phyloP scores from a whole-genome alignment of 805 yeast genomes.

The Candida broadrunensis region DNA sequence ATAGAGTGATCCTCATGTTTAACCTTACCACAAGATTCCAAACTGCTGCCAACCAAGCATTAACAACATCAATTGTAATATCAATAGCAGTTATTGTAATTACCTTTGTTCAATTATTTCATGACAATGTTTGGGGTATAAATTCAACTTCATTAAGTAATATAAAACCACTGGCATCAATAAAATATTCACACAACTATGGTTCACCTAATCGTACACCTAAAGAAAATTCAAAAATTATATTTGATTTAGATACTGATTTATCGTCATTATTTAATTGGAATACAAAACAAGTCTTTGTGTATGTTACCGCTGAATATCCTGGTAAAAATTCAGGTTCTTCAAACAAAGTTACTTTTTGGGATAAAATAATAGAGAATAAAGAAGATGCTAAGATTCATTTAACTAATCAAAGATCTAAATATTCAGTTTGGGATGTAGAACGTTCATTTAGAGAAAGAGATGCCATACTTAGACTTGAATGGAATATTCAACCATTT shows the following conservation, averaged over 20 bases:
- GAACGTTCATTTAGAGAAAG: slow-evolving; percentile 58
- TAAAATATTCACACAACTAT: slow-evolving; percentile 56
- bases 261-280: slow-evolving; percentile 82
- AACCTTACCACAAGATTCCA: slow-evolving; percentile 37
- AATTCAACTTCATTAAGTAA: slow-evolving; percentile 36
- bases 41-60: slow-evolving; percentile 48
- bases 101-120: slow-evolving; percentile 48
- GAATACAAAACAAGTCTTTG: slow-evolving; percentile 97
- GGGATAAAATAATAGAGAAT: slow-evolving; percentile 79
- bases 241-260: slow-evolving; percentile 73
- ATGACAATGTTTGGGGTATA: slow-evolving; percentile 42
- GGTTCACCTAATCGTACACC: slow-evolving; percentile 67
- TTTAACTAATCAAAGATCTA: slow-evolving; percentile 54
- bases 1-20: too few species aligned
- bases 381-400: slow-evolving; percentile 57
- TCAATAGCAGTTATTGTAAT: slow-evolving; percentile 46
- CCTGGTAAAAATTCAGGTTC: slow-evolving; percentile 42
- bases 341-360: slow-evolving; percentile 72
- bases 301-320: slow-evolving; percentile 85
- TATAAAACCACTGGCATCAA: slow-evolving; percentile 34
- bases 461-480: slow-evolving; percentile 65
- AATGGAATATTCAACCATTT: slow-evolving; percentile 92
- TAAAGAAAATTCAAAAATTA: slow-evolving; percentile 71
- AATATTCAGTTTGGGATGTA: slow-evolving; percentile 87
- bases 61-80: slow-evolving; percentile 43